Conservation (phyloP, 371 early-diverging fungal species). For the Apophysomyces sp. region DNA sequence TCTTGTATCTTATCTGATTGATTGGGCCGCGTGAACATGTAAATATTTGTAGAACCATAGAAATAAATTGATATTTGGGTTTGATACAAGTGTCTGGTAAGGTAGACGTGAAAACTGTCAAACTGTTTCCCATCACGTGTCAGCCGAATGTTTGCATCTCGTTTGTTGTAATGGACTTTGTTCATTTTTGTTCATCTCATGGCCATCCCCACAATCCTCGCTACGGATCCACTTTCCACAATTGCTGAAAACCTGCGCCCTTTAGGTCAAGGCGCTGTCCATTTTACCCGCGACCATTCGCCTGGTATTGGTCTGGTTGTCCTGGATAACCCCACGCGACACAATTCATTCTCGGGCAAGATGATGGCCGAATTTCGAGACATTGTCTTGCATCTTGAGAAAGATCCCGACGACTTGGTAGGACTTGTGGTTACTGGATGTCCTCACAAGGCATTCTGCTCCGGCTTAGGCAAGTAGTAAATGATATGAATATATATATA, state of each 20-base stretch:
- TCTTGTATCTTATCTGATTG: no score
- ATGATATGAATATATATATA: background rate
- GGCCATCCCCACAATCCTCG: background rate
- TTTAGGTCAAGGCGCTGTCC: slow-evolving; percentile 43
- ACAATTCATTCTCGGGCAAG: slow-evolving; percentile 68
- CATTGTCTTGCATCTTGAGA: slow-evolving; percentile 48
- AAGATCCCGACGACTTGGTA: slow-evolving; percentile 20
- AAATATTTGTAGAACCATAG: no score
- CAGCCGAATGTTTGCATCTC: no score
- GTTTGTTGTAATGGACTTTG: no score
- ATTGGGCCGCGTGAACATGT: no score
- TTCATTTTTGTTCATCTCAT: background rate
- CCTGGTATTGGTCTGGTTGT: slow-evolving; percentile 52
- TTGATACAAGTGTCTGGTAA: no score
- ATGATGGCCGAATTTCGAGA: slow-evolving; percentile 74
- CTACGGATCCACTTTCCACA: background rate
- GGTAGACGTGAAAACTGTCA: no score
- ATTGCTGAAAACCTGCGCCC: slow-evolving; percentile 3
- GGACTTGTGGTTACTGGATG: slow-evolving; percentile 59
- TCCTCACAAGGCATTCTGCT: slow-evolving; percentile 55
- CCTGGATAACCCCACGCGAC: slow-evolving; percentile 51
- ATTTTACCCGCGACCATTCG: slow-evolving; percentile 30
- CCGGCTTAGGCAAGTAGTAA: slow-evolving; percentile 56
- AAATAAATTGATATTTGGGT: no score
- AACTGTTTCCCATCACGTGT: no score